Evolutionary conservation across 768 basidiomycete genomes (phyloP).

Genomic region (Boletus barrowsii): DNA sequence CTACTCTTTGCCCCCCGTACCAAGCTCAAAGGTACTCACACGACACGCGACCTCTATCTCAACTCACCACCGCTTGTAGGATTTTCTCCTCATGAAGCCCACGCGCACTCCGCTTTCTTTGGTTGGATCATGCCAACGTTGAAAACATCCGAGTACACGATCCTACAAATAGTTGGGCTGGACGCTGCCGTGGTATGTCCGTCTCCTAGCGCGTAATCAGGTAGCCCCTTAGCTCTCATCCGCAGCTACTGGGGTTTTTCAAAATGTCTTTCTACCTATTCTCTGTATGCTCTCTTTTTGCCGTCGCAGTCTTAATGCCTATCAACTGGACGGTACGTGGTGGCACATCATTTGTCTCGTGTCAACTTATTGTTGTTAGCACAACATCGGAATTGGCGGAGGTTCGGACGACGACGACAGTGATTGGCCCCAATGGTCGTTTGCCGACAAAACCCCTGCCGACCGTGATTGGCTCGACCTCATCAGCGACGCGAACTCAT

Average conservation of each 20-base stretch:
- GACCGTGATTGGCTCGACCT: constrained; percentile 78
- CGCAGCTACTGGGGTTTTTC: constrained; percentile 90
- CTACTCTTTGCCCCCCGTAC: constrained; percentile 90
- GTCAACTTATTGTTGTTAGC: constrained; percentile 38
- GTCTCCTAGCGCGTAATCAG: neutral
- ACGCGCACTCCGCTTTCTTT: constrained; percentile 82
- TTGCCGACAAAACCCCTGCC: constrained; percentile 29
- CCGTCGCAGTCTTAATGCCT: constrained; percentile 86
- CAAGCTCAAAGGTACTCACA: constrained; percentile 78
- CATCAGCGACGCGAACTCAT: constrained; percentile 86
- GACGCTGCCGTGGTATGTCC: constrained; percentile 90
- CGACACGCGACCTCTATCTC: neutral
- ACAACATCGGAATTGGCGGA: constrained; percentile 69
- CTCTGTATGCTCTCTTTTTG: constrained; percentile 79
- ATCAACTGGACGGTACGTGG: constrained; percentile 82
- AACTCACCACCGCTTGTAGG: constrained; percentile 42
- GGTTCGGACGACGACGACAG: constrained; percentile 36
- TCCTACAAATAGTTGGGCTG: constrained; percentile 93
- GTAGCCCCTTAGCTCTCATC: neutral
- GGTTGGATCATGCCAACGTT: constrained; percentile 97
- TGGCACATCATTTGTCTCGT: neutral
- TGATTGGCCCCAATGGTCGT: constrained; percentile 44
- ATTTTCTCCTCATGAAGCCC: constrained; percentile 92
- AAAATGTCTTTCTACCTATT: constrained; percentile 95
- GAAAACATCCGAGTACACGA: constrained; percentile 84